These are phyloP conservation scores for Coemansia asiatica DNA, from an alignment of 192 early-diverging fungal genomes.

Conservation along the genomic window DNA sequence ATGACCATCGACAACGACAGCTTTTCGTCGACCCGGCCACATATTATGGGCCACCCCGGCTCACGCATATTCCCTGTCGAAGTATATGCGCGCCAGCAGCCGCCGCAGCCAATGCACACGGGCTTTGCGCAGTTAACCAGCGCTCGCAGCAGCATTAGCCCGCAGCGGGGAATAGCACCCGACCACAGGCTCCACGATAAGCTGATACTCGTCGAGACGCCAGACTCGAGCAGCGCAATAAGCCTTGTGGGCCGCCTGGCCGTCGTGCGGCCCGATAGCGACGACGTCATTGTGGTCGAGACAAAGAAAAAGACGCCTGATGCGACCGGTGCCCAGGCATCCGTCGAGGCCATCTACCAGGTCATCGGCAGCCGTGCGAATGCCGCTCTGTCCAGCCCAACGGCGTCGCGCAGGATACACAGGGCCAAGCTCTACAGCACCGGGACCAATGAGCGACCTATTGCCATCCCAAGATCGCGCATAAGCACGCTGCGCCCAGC, in stretches of 20 bases:
- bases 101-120: background rate
- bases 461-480: slow-evolving; percentile 39
- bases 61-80: slow-evolving; percentile 11
- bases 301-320: background rate
- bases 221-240: slow-evolving; percentile 12
- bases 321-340: background rate
- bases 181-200: slow-evolving; percentile 26
- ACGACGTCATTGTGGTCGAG: slow-evolving; percentile 28
- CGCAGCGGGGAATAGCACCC: slow-evolving; percentile 9
- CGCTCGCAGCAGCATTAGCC: slow-evolving; percentile 19
- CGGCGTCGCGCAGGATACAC: slow-evolving; percentile 6
- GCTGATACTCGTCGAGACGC: slow-evolving; percentile 29
- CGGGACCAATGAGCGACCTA: slow-evolving; percentile 11
- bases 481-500: slow-evolving; percentile 40
- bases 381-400: background rate
- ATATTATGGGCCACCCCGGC: slow-evolving; percentile 41
- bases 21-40: slow-evolving; percentile 27
- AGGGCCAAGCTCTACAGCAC: slow-evolving; percentile 1
- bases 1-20: slow-evolving; percentile 40
- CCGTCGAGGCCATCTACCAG: slow-evolving; percentile 36
- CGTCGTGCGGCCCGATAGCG: slow-evolving; percentile 21
- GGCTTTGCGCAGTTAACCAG: slow-evolving; percentile 4
- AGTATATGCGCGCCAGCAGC: background rate
- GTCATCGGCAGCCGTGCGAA: slow-evolving; percentile 3
- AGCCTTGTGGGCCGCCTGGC: slow-evolving; percentile 27